A percentile compares a stretch with the other conserved stretches of the same genome.
Conservation (phyloP, 176 grass and related monocot species). For the Hyparrhenia diplandra region DNA sequence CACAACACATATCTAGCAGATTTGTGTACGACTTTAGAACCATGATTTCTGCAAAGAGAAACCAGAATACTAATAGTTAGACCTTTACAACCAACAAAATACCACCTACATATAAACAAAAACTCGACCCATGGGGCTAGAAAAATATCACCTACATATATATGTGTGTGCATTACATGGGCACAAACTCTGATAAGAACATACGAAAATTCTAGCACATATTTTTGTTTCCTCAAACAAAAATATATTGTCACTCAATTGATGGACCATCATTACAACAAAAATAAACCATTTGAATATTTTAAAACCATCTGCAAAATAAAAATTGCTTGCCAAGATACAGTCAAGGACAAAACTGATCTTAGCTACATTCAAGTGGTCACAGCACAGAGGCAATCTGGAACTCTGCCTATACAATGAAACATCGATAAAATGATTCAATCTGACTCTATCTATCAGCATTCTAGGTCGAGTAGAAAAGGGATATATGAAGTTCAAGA, state of each 20-base stretch:
- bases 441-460: neutral
- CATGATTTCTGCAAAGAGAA: conserved; percentile 29
- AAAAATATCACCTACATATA: neutral
- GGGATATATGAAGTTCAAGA: neutral
- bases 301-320: neutral
- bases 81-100: neutral
- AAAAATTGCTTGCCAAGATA: neutral
- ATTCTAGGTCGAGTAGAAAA: neutral
- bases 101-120: neutral
- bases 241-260: neutral
- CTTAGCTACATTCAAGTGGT: neutral
- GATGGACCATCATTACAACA: neutral
- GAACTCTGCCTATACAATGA: neutral
- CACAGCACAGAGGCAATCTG: neutral
- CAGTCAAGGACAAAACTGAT: neutral
- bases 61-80: conserved; percentile 20
- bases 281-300: neutral
- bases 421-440: neutral
- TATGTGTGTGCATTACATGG: neutral
- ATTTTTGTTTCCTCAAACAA: conserved; percentile 7
- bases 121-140: neutral
- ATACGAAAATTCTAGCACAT: neutral
- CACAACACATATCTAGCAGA: conserved; percentile 45
- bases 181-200: neutral
- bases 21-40: conserved; percentile 64